A percentile compares a stretch with the other conserved stretches of the same genome.
These are phyloP conservation scores for Solanum tarapatanum DNA, from an alignment of 257 asterid species.

Conservation along the genomic window DNA sequence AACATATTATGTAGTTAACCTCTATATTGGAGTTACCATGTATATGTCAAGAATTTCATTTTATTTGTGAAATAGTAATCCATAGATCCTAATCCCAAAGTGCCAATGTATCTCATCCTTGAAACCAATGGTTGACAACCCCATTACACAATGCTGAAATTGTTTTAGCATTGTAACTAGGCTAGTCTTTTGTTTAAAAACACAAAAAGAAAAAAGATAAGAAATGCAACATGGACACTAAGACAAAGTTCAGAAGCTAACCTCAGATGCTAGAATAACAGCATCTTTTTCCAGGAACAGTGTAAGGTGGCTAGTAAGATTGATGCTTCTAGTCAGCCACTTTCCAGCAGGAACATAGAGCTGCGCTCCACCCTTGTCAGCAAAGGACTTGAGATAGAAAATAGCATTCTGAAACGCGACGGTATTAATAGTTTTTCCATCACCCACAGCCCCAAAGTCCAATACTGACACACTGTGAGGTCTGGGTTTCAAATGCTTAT, in stretches of 20 bases:
- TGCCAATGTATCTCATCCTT: not conserved
- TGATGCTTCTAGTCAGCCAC: conserved; percentile 86
- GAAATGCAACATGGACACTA: not conserved
- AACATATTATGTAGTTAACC: not conserved
- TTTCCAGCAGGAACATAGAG: conserved; percentile 87
- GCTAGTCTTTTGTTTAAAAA: not conserved
- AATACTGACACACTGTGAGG: conserved; percentile 96
- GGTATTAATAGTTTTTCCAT: conserved; percentile 76
- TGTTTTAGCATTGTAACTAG: not conserved
- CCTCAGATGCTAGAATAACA: conserved; percentile 83
- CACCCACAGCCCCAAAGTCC: conserved; percentile 95
- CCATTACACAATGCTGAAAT: not conserved
- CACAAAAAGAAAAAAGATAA: not conserved
- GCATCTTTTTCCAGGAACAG: conserved; percentile 90
- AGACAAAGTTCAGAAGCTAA: conserved; percentile 3
- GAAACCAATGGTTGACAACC: not conserved
- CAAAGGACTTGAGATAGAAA: conserved; percentile 87
- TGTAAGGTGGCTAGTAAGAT: conserved; percentile 94
- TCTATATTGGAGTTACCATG: not conserved
- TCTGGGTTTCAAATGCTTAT: conserved; percentile 65
- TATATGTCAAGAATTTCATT: not conserved
- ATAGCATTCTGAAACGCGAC: conserved; percentile 96
- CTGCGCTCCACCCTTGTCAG: conserved; percentile 97
- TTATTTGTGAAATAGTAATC: not conserved
- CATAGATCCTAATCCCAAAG: not conserved